Evolutionary conservation across 352 stramenopile species (phyloP), one percentile per base, ranked within the genome.

Genomic region (Nothophytophthora sp.): DNA sequence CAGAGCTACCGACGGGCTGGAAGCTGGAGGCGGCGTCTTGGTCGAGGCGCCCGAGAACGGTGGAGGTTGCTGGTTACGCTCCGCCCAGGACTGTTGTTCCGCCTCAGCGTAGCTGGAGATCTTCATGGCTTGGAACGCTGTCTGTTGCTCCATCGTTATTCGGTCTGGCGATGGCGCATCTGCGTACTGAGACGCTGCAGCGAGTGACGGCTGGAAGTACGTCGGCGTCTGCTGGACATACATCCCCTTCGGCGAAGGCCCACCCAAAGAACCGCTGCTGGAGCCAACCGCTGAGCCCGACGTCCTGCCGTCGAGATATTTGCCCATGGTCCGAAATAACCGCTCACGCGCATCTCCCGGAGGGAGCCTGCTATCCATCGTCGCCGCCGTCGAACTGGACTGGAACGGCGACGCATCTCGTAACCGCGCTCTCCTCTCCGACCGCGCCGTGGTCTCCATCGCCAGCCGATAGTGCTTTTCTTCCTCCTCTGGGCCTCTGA

Each of bases 281-380:
- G 11, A 44, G 3, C 22, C n/a, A 3, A 7, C 11, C 19, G n/a
- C 22, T 30, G n/a, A 13, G 8, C 8, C 27, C 19, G 27, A 32
- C 6, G 32, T 37, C 10, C 40, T 29, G 7, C 23, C 39, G 52
- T 63, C 63, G 15, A 84, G 49, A 33, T 53, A 87, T 50, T 84
- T 87, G 56, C 73, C 73, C 56, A 84, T 66, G 6, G 73, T 67
- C 16, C 70, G 67, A 38, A 87, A 78, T 13, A 87, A 56, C 24
- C 62, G 55, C 41, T 86, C 70, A 11, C 72, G 60, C 19, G 52
- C 53, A 23, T 77, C 57, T 16, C 27, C 42, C 15, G 12, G 9
- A 24, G 24, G 12, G 9, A 19, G n/a, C n/a, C 15, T 25, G 19
- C n/a, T 19, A 11, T 42, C n/a, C 36, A 42, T 25, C 2, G 27